Evolutionary conservation across 208 protist species (phyloP), one percentile per base, ranked within the genome.

Genomic region (Trypanosoma melophagium): DNA sequence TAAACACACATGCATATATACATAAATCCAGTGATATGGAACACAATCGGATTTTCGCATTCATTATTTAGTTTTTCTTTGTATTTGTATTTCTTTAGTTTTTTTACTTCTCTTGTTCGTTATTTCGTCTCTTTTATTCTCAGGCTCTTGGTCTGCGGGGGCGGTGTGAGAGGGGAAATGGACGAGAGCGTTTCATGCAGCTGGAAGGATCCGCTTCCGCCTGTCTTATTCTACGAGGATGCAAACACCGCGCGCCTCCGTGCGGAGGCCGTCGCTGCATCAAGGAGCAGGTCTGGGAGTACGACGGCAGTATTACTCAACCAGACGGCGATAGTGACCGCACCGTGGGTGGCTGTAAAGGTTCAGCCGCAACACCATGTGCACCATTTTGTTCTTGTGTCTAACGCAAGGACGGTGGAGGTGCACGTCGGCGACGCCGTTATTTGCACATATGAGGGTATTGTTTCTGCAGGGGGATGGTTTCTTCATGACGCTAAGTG

Each of bases 391-490:
- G 75, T 64, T 38, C 21, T 86, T 35, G 66, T 72, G 21, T 44
- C 68, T 45, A 73, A 60, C 53, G 68, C 68, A 17, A 49, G 68
- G 17, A 42, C 66, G 0, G 3, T 73, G 21, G 68, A 73, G 60
- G 22, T 73, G 1, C 68, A 73, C 31, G 21, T 55, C 5, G 44
- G 44, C 2, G 66, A 47, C 0, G 51, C 22, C 17, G 28, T 21
- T 21, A 53, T 82, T 13, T 28, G 55, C 19, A 82, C 77, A 35
- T 65, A 69, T 40, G 61, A 77, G 42, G 71, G 71, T 19, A 52
- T 24, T 2, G n/a, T 28, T 28, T 17, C 42, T 7, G 60, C 19
- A 38, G 60, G 16, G 17, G 53, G 45, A 22, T 47, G 38, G 60
- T 65, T 73, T 47, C 9, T 66, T 22, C 68, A 73, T 21, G 14